Base-by-base conservation (phyloP, 192 early-diverging fungal species). In the Entomortierella beljakovae region DNA sequence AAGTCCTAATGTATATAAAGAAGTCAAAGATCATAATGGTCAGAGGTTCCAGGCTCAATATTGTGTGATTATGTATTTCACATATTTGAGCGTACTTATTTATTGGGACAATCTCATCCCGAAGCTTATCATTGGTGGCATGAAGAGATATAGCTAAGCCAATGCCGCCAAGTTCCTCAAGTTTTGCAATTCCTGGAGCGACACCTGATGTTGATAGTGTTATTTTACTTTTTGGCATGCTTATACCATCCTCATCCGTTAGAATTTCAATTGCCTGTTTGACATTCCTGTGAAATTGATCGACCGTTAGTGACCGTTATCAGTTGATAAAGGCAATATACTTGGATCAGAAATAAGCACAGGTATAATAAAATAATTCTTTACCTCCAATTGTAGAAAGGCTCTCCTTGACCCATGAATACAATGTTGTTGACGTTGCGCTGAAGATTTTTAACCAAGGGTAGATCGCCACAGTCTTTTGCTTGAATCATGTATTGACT, bases 381-480 rank as follows among this genome's bases (percentile, higher is more conserved):
- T 35, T 85, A 87, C 74, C 82, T 88, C 81, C 89, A 94, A 75
- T 97, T 97, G 75, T 92, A 91, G 20, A 96, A 73, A 1, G 96
- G 96, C 69, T 97, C 96, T 15, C 94, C 95, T 80, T 95, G 94
- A 28, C 95, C 95, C 96, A 97, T 97, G 64, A 94, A 93, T 0
- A 97, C 96, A 57, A 96, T 89, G 77, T 97, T 97, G 25, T 87
- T 88, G 22, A 95, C 81, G 2, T 57, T 83, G 38, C 89, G 83
- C 46, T 85, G 83, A 11, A 53, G 55, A 32, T 69, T 68, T 7
- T 81, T 62, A 18, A 37, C 32, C 1, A 88, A 65, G 18, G 92
- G 92, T 62, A 94, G 91, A 60, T 92, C 92, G 23, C 80, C 83
- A 34, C 81, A 80, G 46, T 82, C 81, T 60, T 83, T 82, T 6